A percentile compares a stretch with the other conserved stretches of the same genome.
These are phyloP conservation scores for Amanita pseudoporphyria DNA, from an alignment of 768 basidiomycete genomes.

Conservation along the genomic window DNA sequence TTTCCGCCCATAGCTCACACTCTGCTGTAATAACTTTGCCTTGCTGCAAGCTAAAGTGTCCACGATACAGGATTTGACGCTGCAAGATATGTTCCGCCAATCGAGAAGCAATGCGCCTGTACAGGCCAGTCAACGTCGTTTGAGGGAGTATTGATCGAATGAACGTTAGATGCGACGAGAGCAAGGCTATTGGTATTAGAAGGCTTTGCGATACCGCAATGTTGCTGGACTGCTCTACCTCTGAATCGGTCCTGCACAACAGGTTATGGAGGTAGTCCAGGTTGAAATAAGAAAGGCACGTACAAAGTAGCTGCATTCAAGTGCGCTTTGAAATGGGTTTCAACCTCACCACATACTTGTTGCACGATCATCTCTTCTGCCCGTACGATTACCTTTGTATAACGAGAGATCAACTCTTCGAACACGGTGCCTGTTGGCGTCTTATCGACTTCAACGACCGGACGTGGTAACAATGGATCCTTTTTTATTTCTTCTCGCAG, in stretches of 20 bases:
- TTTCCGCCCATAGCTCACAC: constrained; percentile 77
- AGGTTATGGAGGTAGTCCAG: not conserved
- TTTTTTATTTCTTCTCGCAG: constrained; percentile 46
- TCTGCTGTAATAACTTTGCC: constrained; percentile 60
- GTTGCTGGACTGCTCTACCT: constrained; percentile 19
- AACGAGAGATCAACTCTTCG: constrained; percentile 61
- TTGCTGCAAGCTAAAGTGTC: constrained; percentile 51
- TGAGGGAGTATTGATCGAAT: constrained; percentile 57
- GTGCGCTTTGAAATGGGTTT: constrained; percentile 64
- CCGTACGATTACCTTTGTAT: constrained; percentile 48
- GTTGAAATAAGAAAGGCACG: not conserved
- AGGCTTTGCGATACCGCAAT: constrained; percentile 60
- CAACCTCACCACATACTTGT: constrained; percentile 76
- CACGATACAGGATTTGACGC: constrained; percentile 72
- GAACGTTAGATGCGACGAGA: constrained; percentile 71
- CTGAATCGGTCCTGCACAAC: not conserved
- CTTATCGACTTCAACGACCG: constrained; percentile 21
- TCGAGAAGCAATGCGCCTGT: constrained; percentile 62
- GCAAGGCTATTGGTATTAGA: constrained; percentile 63
- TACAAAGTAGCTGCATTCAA: constrained; percentile 42
- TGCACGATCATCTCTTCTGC: constrained; percentile 85
- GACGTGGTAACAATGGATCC: constrained; percentile 42
- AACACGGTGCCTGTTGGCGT: constrained; percentile 64
- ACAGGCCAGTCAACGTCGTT: constrained; percentile 48
- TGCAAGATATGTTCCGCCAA: constrained; percentile 75